Evolutionary conservation across 1,139 yeast genomes (phyloP), one percentile per base, ranked within the genome.

Genomic region (Geotrichum candidum): DNA sequence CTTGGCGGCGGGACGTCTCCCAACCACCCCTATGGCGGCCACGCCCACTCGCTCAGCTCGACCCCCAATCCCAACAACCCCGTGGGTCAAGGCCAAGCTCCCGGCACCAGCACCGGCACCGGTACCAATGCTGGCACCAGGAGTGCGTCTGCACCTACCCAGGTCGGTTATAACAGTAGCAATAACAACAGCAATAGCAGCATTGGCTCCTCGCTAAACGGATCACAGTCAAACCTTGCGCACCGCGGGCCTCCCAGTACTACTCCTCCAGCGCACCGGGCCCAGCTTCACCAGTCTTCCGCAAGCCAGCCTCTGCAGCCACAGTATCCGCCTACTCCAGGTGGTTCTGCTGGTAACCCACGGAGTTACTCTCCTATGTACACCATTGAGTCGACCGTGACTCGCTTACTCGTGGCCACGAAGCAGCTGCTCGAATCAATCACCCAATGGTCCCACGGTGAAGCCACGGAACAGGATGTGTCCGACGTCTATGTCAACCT

Each of bases 401-500:
- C 96, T 0, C 79, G 90, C 64, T 79, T 92, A 29, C 79, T 95
- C 59, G 94, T 92, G 41, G 89, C 97, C 1, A 92, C 98, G 0
- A 92, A 92, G 69, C 94, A 90, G 65, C 78, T 95, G 18, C 78
- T 94, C 18, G 96, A 90, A 69, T 83, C 91, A 46, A 77, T 95
- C 61, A 90, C 96, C 0, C 91, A 85, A 66, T 95, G 99, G 99
- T 94, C 99, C 0, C 82, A 85, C 64, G 84, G 83, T 35, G 82
- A 83, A 46, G 92, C 90, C 2, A 82, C 87, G 50, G 98, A 92
- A 61, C 84, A 84, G 63, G 90, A 84, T 67, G 97, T 95, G 1
- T 90, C 97, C 2, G 92, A 91, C 72, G 89, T 94, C 5, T 95
- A 91, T 72, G 99, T 95, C 15, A 87, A 85, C 67, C 80, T 95